Evolutionary conservation across 2,329 filamentous ascomycete species (phyloP).

Genomic region (Exophiala mesophila): DNA sequence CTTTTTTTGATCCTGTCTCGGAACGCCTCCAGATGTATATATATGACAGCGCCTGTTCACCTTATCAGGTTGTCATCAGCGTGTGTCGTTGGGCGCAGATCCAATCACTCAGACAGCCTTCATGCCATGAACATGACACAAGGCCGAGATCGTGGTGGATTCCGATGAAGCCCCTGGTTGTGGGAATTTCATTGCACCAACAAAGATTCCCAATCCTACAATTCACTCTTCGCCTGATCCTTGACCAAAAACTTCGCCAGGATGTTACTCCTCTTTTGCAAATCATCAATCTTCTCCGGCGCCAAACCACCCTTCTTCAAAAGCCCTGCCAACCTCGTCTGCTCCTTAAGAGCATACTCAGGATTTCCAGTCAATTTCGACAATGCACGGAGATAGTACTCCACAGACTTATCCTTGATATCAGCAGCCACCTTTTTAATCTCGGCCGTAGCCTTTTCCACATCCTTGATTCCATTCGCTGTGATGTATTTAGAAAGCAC

Average conservation of each 20-base stretch:
- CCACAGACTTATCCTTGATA: slow-evolving; percentile 74
- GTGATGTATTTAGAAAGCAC: slow-evolving; percentile 68
- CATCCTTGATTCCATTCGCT: slow-evolving; percentile 44
- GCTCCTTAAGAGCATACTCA: slow-evolving; percentile 79
- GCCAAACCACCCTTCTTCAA: slow-evolving; percentile 82
- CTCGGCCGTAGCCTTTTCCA: slow-evolving; percentile 62
- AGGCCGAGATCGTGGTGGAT: too few species aligned
- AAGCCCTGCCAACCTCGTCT: slow-evolving; percentile 71
- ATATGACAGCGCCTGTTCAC: too few species aligned
- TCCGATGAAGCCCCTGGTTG: too few species aligned
- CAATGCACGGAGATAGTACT: slow-evolving; percentile 91
- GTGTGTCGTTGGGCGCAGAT: too few species aligned
- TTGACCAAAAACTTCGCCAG: slow-evolving; percentile 68
- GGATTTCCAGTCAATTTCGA: slow-evolving; percentile 76
- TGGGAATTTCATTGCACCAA: too few species aligned
- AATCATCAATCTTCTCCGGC: slow-evolving; percentile 80
- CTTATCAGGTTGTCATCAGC: too few species aligned
- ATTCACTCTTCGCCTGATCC: slow-evolving; percentile 56
- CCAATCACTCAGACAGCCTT: too few species aligned
- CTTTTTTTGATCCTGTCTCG: too few species aligned
- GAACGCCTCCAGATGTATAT: too few species aligned
- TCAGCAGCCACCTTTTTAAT: slow-evolving; percentile 64
- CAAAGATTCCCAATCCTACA: too few species aligned
- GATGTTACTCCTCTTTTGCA: slow-evolving; percentile 82
- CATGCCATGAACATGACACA: too few species aligned